Conservation (phyloP, 805 yeast species). For the Wickerhamomyces kurtzmanii region DNA sequence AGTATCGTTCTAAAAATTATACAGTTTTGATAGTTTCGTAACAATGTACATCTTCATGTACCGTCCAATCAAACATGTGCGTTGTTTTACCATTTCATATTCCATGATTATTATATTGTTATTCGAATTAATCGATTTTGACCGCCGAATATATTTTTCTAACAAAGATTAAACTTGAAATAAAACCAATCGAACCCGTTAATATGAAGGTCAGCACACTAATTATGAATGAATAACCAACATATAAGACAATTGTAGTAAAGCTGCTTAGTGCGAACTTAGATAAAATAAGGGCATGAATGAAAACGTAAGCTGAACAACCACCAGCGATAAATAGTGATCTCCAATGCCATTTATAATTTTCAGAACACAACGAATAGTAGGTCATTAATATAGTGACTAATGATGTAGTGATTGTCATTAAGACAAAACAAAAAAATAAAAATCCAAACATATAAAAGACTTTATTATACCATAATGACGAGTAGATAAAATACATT, state of each 20-base stretch:
- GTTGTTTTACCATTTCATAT: too few relatives aligned
- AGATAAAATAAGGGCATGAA: constrained; percentile 72
- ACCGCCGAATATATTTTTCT: constrained; percentile 75
- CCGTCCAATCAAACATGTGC: too few relatives aligned
- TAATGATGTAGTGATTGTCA: constrained; percentile 71
- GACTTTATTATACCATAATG: constrained; percentile 88
- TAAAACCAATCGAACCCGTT: constrained; percentile 83
- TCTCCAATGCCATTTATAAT: constrained; percentile 98
- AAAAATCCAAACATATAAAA: constrained; percentile 97
- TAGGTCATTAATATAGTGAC: constrained; percentile 77
- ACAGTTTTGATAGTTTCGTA: too few relatives aligned
- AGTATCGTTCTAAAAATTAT: too few relatives aligned
- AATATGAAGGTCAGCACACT: constrained; percentile 65
- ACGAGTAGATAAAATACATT: constrained; percentile 83
- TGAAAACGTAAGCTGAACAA: constrained; percentile 72
- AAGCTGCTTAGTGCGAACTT: constrained; percentile 64
- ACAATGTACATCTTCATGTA: too few relatives aligned
- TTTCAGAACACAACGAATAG: constrained; percentile 79
- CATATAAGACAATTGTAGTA: constrained; percentile 66
- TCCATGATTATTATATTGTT: background rate
- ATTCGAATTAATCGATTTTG: constrained; percentile 55
- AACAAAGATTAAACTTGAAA: constrained; percentile 64
- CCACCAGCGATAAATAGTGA: constrained; percentile 83
- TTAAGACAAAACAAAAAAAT: constrained; percentile 76
- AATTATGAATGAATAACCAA: constrained; percentile 73